Percentiles rank a stretch among this genome's conserved stretches.
These are phyloP conservation scores for Cutaneotrichosporon sp. DNA, from an alignment of 1,284 basidiomycete species.

Conservation along the genomic window DNA sequence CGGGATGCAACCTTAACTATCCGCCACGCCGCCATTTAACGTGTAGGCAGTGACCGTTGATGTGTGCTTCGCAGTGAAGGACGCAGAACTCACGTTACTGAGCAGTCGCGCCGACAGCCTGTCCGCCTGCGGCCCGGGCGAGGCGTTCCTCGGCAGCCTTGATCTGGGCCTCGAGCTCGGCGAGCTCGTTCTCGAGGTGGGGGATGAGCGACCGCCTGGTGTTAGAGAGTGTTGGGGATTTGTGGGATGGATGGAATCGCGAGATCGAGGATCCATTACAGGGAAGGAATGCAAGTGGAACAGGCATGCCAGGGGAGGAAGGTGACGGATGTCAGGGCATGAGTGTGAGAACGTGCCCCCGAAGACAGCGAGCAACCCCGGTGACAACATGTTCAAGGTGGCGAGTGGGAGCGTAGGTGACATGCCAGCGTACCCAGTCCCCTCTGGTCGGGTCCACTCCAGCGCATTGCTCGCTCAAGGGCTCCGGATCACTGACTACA, in stretches of 20 bases:
- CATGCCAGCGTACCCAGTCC: neutral
- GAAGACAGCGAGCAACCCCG: neutral
- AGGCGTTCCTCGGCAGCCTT: slow-evolving; percentile 47
- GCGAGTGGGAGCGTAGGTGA: neutral
- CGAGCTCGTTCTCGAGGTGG: slow-evolving; percentile 44
- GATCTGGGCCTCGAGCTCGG: slow-evolving; percentile 48
- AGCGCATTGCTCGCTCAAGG: too few relatives aligned
- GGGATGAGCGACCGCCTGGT: slow-evolving; percentile 43
- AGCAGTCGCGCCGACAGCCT: slow-evolving; percentile 1
- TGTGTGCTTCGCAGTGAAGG: neutral
- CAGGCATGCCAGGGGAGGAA: neutral
- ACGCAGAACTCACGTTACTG: slow-evolving; percentile 8
- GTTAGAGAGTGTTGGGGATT: slow-evolving; percentile 5
- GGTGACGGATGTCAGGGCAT: neutral
- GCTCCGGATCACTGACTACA: too few relatives aligned
- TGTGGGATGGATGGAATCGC: neutral
- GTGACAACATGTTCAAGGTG: neutral
- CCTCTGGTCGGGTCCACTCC: too few relatives aligned
- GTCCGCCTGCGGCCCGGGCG: slow-evolving; percentile 14
- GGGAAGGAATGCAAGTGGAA: neutral
- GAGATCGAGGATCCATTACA: neutral
- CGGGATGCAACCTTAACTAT: neutral
- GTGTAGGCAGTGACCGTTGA: neutral
- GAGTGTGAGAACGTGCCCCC: neutral
- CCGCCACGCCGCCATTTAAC: neutral